phyloP scores from a whole-genome alignment of 2,329 filamentous ascomycete species.

The Colletotrichum lentis region DNA sequence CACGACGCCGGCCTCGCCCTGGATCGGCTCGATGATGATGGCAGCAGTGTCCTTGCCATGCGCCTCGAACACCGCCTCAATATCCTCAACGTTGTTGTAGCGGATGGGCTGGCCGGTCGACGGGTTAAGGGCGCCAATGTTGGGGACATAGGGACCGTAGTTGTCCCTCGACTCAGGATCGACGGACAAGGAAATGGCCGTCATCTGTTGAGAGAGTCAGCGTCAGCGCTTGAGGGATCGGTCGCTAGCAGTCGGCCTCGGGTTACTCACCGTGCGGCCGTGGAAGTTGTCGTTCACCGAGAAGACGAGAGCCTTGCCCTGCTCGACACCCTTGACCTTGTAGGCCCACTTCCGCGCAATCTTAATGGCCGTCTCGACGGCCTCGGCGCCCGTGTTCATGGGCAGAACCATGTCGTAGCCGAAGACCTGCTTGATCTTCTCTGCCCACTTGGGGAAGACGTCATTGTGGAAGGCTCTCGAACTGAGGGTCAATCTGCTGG shows the following conservation, averaged over 20 bases:
- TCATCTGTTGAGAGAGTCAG: constrained; percentile 62
- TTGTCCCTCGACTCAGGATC: constrained; percentile 96
- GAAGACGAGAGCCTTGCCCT: constrained; percentile 85
- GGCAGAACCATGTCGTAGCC: constrained; percentile 98
- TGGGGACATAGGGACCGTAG: constrained; percentile 94
- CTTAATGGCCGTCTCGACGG: constrained; percentile 95
- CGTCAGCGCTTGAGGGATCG: neutral
- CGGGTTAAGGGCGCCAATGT: constrained; percentile 80
- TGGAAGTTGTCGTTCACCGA: constrained; percentile 94
- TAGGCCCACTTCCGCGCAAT: constrained; percentile 98
- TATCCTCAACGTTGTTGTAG: constrained; percentile 84
- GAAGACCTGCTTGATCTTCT: constrained; percentile 88
- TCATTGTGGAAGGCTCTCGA: constrained; percentile 98
- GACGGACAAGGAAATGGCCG: constrained; percentile 92
- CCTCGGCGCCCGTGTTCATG: constrained; percentile 98
- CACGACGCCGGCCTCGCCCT: constrained; percentile 96
- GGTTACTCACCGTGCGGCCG: constrained; percentile 79
- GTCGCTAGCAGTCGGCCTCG: neutral
- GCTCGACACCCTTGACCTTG: constrained; percentile 89
- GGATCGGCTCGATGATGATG: constrained; percentile 95
- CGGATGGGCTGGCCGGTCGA: constrained; percentile 77
- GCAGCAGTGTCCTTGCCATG: constrained; percentile 88
- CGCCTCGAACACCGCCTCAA: constrained; percentile 79
- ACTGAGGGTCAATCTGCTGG: constrained; percentile 86
- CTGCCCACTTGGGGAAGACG: constrained; percentile 94